A percentile compares a stretch with the other conserved stretches of the same genome.
These are phyloP conservation scores for Sphagnum tenellum DNA, from an alignment of 225 moss, liverwort and hornwort genomes.

Conservation along the genomic window DNA sequence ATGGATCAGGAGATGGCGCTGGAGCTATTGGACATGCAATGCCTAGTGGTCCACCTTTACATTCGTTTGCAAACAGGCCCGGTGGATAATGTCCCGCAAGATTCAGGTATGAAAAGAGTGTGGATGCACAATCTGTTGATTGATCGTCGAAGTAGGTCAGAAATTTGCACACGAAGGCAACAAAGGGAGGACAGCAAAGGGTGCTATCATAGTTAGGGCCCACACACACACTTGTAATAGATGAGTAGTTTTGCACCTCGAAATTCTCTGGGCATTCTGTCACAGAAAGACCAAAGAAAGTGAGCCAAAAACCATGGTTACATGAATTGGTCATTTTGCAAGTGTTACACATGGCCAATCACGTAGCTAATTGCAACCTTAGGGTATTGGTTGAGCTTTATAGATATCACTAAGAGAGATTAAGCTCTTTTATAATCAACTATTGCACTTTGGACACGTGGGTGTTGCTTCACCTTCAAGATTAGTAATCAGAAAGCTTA, in stretches of 20 bases:
- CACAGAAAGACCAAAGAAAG: not conserved
- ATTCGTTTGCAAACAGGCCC: conserved; percentile 17
- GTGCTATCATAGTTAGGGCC: not conserved
- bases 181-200: conserved; percentile 29
- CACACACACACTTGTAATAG: conserved; percentile 39
- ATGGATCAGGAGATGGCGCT: conserved; percentile 23
- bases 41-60: conserved; percentile 19
- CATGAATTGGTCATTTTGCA: too few species aligned
- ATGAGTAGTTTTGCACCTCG: conserved; percentile 24
- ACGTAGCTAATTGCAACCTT: too few species aligned
- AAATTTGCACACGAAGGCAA: conserved; percentile 29
- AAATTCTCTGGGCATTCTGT: conserved; percentile 44
- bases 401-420: too few species aligned
- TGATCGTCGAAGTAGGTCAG: conserved; percentile 22
- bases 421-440: too few species aligned
- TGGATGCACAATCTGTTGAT: conserved; percentile 19
- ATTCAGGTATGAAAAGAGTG: conserved; percentile 39
- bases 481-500: too few species aligned
- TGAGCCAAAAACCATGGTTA: too few species aligned
- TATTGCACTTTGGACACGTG: too few species aligned
- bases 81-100: conserved; percentile 18
- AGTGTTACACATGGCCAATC: too few species aligned
- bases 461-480: too few species aligned
- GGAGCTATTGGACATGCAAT: conserved; percentile 30
- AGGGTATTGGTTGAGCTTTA: too few species aligned